Evolutionary conservation across 345 rosid genomes (phyloP), one percentile per base, ranked within the genome.

Genomic region (Boechera retrofracta): DNA sequence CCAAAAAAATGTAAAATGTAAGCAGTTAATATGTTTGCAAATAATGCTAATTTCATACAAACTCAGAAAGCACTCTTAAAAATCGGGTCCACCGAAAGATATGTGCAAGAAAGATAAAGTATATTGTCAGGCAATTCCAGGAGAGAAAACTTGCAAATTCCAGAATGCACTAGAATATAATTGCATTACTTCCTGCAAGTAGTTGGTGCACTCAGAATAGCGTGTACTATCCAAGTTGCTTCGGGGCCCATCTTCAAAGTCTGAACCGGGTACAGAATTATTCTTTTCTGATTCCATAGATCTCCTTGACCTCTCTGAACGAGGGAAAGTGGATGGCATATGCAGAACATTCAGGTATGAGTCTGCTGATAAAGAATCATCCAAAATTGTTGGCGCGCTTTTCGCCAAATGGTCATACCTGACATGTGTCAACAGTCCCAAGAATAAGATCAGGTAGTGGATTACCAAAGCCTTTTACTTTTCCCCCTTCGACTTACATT

Each of bases 321-420:
- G 97, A 57, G 98, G 98, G 71, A 90, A 92, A 36, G 97, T 94
- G 48, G 98, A 86, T 70, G 98, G 98, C 92, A 94, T 94, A 85
- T 92, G 85, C 33, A 94, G 81, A 54, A 94, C 92, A 85, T 92
- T 92, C 47, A 92, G 89, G 81, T 94, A 94, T 62, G 98, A 94
- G 87, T 94, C 98, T 56, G 98, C 95, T 71, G 98, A 94, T 67
- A 92, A 90, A 35, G 98, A 92, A 81, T 94, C 98, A 53, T 92
- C 97, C 91, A 94, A 88, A 82, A 94, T 90, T 63, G 97, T 91
- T 6, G 98, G 98, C 45, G 98, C 97, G 74, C 97, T 92, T 83
- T 81, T 92, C 53, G 98, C 97, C 87, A 94, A 85, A 87, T 94
- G 98, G 56, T 90, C 98, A 81, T 90, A 92, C 97, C 98, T 92